Percentiles rank a stretch among this genome's conserved stretches.
Evolutionary conservation across 2,329 filamentous ascomycete species (phyloP).

Genomic region (Penicillium concentricum): DNA sequence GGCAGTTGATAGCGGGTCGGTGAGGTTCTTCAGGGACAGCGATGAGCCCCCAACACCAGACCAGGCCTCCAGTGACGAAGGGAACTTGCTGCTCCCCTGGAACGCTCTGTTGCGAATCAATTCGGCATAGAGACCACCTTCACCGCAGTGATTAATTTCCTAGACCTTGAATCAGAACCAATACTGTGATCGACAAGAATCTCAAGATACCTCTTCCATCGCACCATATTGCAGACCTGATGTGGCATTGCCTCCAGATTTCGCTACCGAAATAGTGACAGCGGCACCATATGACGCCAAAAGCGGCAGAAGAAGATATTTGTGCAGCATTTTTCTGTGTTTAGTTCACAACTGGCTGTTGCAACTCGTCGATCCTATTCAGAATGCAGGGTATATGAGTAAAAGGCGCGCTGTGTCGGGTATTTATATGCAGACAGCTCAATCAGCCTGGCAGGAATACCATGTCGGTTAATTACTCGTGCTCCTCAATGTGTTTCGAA

Average conservation of each 20-base stretch:
- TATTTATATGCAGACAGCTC: constrained; percentile 1
- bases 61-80: constrained; percentile 33
- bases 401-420: not conserved
- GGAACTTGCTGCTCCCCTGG: constrained; percentile 32
- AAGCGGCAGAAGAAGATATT: constrained; percentile 25
- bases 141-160: constrained; percentile 35
- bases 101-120: constrained; percentile 38
- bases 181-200: not conserved
- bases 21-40: constrained; percentile 39
- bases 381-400: not conserved
- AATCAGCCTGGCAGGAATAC: not conserved
- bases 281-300: constrained; percentile 27
- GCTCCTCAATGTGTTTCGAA: not conserved
- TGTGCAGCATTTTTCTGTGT: constrained; percentile 17
- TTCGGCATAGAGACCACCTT: constrained; percentile 38
- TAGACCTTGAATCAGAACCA: not conserved
- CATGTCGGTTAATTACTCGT: not conserved
- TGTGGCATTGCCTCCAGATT: constrained; percentile 31
- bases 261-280: constrained; percentile 29
- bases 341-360: not conserved
- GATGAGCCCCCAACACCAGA: constrained; percentile 28
- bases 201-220: constrained; percentile 30
- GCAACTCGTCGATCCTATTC: constrained; percentile 12
- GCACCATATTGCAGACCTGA: constrained; percentile 30
- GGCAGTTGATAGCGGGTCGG: constrained; percentile 45